Conservation (phyloP, 2,329 filamentous ascomycete species). For the Diaporthe sp. region DNA sequence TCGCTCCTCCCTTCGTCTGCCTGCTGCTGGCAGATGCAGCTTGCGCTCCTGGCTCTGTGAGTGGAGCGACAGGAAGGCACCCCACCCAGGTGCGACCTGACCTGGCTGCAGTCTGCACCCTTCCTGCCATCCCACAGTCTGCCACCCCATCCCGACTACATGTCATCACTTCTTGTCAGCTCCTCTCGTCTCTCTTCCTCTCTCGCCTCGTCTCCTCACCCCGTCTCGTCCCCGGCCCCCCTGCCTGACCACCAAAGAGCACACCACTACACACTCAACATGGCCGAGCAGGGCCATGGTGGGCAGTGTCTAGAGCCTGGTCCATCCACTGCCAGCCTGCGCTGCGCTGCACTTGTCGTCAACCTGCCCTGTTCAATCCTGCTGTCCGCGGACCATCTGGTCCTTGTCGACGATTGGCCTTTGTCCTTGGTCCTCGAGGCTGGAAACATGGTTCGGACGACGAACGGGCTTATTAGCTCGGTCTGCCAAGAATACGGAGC, state of each 20-base stretch:
- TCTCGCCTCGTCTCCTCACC: slow-evolving; percentile 3
- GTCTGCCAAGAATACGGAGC: slow-evolving; percentile 28
- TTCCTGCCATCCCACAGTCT: slow-evolving; percentile 22
- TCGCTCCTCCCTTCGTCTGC: slow-evolving; percentile 23
- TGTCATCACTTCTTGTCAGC: slow-evolving; percentile 26
- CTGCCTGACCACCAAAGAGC: not conserved
- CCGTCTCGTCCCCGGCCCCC: slow-evolving; percentile 2
- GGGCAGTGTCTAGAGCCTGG: not conserved
- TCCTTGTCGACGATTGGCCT: slow-evolving; percentile 5
- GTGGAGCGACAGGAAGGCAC: slow-evolving; percentile 9
- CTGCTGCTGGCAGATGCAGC: slow-evolving; percentile 23
- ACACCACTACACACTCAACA: not conserved
- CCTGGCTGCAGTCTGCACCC: slow-evolving; percentile 14
- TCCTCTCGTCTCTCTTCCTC: slow-evolving; percentile 11
- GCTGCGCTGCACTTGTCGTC: not conserved
- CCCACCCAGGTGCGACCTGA: slow-evolving; percentile 12
- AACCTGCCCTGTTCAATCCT: not conserved
- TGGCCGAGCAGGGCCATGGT: not conserved
- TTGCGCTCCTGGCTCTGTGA: slow-evolving; percentile 7
- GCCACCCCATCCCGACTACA: slow-evolving; percentile 28
- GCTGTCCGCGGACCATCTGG: not conserved
- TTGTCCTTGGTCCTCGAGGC: slow-evolving; percentile 12
- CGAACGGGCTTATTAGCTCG: slow-evolving; percentile 27
- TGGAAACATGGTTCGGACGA: slow-evolving; percentile 27
- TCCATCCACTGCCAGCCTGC: not conserved